Conservation (phyloP, 352 stramenopile species). For the Phytophthora aleatoria region DNA sequence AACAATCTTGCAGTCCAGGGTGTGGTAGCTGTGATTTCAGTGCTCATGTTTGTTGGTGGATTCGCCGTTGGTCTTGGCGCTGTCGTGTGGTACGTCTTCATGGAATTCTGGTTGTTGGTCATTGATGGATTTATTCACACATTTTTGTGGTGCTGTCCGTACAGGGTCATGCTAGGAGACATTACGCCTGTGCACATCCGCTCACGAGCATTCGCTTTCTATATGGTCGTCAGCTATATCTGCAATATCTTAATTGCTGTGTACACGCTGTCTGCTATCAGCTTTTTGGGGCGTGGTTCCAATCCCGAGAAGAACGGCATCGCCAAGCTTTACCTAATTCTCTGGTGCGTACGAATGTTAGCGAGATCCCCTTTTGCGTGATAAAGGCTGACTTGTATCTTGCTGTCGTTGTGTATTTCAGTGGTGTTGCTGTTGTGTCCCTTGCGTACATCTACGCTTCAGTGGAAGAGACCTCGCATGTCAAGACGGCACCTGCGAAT, state of each 20-base stretch:
- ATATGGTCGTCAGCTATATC: constrained; percentile 86
- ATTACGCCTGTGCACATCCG: constrained; percentile 89
- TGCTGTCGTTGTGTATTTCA: constrained; percentile 14
- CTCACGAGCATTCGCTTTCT: constrained; percentile 82
- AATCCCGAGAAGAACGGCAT: constrained; percentile 85
- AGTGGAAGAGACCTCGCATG: constrained; percentile 70
- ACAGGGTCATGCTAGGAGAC: constrained; percentile 85
- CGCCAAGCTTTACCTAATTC: constrained; percentile 85
- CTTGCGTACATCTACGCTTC: constrained; percentile 58
- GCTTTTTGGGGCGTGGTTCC: constrained; percentile 57
- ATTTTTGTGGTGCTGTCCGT: constrained; percentile 5
- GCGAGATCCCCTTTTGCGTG: not conserved
- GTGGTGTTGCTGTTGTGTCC: constrained; percentile 41
- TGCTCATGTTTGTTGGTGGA: constrained; percentile 82
- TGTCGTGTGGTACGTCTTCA: constrained; percentile 66
- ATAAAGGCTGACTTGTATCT: not conserved
- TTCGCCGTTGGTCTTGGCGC: constrained; percentile 86
- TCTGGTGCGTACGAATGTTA: constrained; percentile 38
- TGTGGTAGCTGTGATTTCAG: constrained; percentile 71
- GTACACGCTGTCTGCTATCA: constrained; percentile 82
- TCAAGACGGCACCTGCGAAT: constrained; percentile 36
- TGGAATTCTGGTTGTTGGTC: not conserved
- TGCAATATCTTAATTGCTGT: constrained; percentile 86
- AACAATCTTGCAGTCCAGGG: constrained; percentile 53
- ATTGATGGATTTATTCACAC: not conserved